These are phyloP conservation scores for Collybia nuda DNA, from an alignment of 768 basidiomycete genomes.

Conservation along the genomic window DNA sequence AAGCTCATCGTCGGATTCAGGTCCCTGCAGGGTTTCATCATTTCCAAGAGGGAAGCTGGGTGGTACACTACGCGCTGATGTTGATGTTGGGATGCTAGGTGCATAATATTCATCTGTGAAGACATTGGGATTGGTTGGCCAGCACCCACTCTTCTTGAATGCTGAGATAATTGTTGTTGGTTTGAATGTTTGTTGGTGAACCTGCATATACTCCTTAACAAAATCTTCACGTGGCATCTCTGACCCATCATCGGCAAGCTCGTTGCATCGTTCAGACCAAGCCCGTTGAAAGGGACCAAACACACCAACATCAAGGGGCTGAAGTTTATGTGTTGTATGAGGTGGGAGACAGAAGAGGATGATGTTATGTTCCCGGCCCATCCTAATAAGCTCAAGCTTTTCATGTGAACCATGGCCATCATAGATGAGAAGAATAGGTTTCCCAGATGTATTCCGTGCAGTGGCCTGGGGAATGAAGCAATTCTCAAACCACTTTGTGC, in stretches of 20 bases:
- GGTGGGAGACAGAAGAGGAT: conserved; percentile 34
- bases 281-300: conserved; percentile 31
- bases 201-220: conserved; percentile 4
- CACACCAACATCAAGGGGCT: conserved; percentile 44
- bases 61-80: background rate
- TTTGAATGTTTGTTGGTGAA: background rate
- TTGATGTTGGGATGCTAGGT: background rate
- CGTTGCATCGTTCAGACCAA: conserved; percentile 26
- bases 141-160: conserved; percentile 2
- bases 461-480: conserved; percentile 35
- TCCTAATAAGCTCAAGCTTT: conserved; percentile 17
- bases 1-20: background rate
- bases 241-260: conserved; percentile 1
- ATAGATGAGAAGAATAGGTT: conserved; percentile 36
- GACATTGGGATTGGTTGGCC: background rate
- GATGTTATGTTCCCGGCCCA: conserved; percentile 28
- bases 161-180: background rate
- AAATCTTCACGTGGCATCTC: conserved; percentile 3
- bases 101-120: background rate
- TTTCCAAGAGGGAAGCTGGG: background rate
- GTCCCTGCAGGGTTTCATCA: background rate
- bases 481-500: conserved; percentile 36
- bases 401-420: conserved; percentile 46
- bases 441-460: conserved; percentile 19
- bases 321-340: conserved; percentile 41